A percentile compares a stretch with the other conserved stretches of the same genome.
phyloP scores from a whole-genome alignment of 805 yeast species.

The Ogataea trehaloabstinens region DNA sequence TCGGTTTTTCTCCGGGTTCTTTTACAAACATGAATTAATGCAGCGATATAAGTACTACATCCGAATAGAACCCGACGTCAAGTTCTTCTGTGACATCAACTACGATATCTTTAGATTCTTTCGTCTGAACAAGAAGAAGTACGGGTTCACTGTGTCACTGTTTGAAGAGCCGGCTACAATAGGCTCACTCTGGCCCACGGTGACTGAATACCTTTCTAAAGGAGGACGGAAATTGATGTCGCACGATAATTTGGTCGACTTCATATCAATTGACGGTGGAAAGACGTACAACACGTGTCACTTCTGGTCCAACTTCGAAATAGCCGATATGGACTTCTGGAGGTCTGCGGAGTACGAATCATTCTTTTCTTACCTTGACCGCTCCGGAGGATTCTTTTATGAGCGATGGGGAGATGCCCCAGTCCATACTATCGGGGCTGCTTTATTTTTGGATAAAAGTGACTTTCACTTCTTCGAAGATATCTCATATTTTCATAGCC shows the following conservation, averaged over 20 bases:
- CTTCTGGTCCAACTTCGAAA: conserved; percentile 78
- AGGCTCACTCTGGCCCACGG: conserved; percentile 53
- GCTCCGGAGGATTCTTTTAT: conserved; percentile 74
- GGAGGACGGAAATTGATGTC: conserved; percentile 40
- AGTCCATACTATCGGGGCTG: conserved; percentile 74
- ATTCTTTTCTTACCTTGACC: conserved; percentile 62
- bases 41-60: conserved; percentile 63
- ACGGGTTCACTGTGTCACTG: conserved; percentile 67
- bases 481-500: conserved; percentile 68
- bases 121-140: conserved; percentile 50
- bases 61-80: conserved; percentile 74
- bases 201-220: conserved; percentile 48
- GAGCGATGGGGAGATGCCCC: conserved; percentile 97
- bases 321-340: conserved; percentile 71
- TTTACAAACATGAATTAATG: conserved; percentile 58
- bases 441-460: conserved; percentile 53
- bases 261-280: conserved; percentile 62
- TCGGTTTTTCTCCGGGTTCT: conserved; percentile 46
- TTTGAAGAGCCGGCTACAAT: conserved; percentile 64
- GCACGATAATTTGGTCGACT: conserved; percentile 53
- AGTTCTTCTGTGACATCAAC: conserved; percentile 57
- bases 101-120: conserved; percentile 62
- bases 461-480: conserved; percentile 72
- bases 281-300: conserved; percentile 70
- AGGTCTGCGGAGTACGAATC: conserved; percentile 53